phyloP scores from a whole-genome alignment of 2,329 filamentous ascomycete species.

The Paraphaeosphaeria minitans region DNA sequence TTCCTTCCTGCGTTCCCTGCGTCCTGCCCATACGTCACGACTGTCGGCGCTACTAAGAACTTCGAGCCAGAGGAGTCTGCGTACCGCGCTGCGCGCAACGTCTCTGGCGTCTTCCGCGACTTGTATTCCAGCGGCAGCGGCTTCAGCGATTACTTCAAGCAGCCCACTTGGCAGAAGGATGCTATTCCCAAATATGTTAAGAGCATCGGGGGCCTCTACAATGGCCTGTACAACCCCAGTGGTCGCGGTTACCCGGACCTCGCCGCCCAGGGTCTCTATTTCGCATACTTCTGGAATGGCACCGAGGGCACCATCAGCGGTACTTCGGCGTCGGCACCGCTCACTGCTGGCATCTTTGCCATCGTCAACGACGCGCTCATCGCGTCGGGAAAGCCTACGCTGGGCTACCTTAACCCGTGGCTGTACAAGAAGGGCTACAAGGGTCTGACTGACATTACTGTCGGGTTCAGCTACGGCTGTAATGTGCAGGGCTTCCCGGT shows the following conservation, averaged over 20 bases:
- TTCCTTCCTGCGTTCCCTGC: slow-evolving; percentile 69
- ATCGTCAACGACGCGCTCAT: slow-evolving; percentile 68
- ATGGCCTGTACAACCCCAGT: slow-evolving; percentile 56
- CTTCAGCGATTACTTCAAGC: slow-evolving; percentile 57
- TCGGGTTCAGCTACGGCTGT: slow-evolving; percentile 48
- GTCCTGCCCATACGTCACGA: slow-evolving; percentile 71
- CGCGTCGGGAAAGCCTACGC: slow-evolving; percentile 52
- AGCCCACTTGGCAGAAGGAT: slow-evolving; percentile 54
- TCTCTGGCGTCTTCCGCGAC: slow-evolving; percentile 46
- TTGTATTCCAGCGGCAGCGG: slow-evolving; percentile 60
- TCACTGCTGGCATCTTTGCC: slow-evolving; percentile 63
- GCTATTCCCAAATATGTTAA: slow-evolving; percentile 54
- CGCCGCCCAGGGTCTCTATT: slow-evolving; percentile 62
- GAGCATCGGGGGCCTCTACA: slow-evolving; percentile 49
- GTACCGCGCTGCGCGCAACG: slow-evolving; percentile 38
- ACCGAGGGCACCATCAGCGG: slow-evolving; percentile 52
- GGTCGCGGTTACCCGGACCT: slow-evolving; percentile 69
- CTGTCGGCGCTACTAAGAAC: slow-evolving; percentile 65
- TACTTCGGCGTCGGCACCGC: slow-evolving; percentile 62
- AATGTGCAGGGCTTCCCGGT: slow-evolving; percentile 44
- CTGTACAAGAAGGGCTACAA: slow-evolving; percentile 57
- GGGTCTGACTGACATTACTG: slow-evolving; percentile 56
- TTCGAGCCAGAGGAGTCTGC: slow-evolving; percentile 60
- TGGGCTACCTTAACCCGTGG: slow-evolving; percentile 68
- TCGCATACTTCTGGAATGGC: slow-evolving; percentile 51